Percentiles rank a stretch among this genome's conserved stretches.
Conservation (phyloP, 2,329 filamentous ascomycete genomes). For the Fusarium transvaalense region DNA sequence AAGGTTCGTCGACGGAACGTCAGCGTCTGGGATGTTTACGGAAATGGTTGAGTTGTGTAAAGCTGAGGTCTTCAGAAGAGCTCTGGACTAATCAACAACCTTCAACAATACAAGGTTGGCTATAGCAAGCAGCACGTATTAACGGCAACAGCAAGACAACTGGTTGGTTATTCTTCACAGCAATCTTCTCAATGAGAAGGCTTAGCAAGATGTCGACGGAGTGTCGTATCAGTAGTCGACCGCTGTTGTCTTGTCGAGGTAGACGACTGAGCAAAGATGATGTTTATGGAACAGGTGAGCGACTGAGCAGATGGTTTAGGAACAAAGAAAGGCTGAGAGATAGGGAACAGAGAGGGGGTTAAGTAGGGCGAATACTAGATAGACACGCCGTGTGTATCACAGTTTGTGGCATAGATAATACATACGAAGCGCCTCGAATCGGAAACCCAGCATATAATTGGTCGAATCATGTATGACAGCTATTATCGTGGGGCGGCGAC, state of each 20-base stretch:
- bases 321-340: conserved; percentile 16
- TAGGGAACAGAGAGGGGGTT: conserved; percentile 33
- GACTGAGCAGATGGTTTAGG: conserved; percentile 15
- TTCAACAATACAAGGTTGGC: conserved; percentile 21
- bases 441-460: conserved; percentile 20
- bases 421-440: conserved; percentile 25
- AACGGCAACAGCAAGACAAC: conserved; percentile 45
- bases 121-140: conserved; percentile 41
- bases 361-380: conserved; percentile 31
- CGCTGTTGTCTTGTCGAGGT: conserved; percentile 33
- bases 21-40: conserved; percentile 17
- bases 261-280: conserved; percentile 25
- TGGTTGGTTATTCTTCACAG: conserved; percentile 46
- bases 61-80: conserved; percentile 9
- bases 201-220: conserved; percentile 44
- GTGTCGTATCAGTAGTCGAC: conserved; percentile 41
- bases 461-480: conserved; percentile 24
- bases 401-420: conserved; percentile 34
- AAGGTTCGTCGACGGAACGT: conserved; percentile 24
- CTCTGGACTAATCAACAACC: conserved; percentile 16
- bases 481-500: conserved; percentile 32
- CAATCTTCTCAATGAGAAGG: conserved; percentile 35
- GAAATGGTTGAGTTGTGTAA: conserved; percentile 10
- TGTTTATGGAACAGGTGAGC: conserved; percentile 8
- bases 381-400: conserved; percentile 31